phyloP scores from a whole-genome alignment of 2,329 filamentous ascomycete genomes.

The Diaporthe caulivora region DNA sequence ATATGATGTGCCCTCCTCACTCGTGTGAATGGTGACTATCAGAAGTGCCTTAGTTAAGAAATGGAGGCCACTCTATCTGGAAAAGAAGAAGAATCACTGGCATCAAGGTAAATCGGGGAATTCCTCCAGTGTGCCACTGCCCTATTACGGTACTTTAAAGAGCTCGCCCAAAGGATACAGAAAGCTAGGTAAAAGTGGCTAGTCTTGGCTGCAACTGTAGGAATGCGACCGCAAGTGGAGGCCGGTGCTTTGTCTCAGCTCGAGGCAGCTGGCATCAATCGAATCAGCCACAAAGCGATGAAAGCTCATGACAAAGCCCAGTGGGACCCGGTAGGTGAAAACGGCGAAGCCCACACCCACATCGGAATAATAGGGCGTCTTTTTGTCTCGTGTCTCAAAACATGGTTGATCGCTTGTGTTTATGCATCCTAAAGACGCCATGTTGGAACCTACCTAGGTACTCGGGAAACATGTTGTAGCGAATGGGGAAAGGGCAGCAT shows the following conservation, averaged over 20 bases:
- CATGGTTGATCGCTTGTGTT: too few relatives aligned
- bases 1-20: too few relatives aligned
- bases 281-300: not conserved
- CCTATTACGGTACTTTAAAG: not conserved
- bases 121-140: not conserved
- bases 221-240: slow-evolving; percentile 4
- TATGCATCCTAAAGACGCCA: too few relatives aligned
- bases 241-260: not conserved
- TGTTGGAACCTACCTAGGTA: too few relatives aligned
- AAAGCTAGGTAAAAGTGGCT: not conserved
- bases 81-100: not conserved
- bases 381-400: not conserved
- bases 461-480: not conserved
- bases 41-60: not conserved
- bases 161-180: not conserved
- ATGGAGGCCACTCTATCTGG: too few relatives aligned
- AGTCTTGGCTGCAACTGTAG: not conserved
- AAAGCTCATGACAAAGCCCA: not conserved
- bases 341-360: slow-evolving; percentile 7
- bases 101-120: not conserved
- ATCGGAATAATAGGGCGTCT: not conserved
- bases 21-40: not conserved
- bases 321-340: not conserved
- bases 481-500: too few relatives aligned
- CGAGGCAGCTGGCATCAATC: not conserved